Conservation (phyloP, 352 stramenopile species). For the Phytophthora boehmeriae region DNA sequence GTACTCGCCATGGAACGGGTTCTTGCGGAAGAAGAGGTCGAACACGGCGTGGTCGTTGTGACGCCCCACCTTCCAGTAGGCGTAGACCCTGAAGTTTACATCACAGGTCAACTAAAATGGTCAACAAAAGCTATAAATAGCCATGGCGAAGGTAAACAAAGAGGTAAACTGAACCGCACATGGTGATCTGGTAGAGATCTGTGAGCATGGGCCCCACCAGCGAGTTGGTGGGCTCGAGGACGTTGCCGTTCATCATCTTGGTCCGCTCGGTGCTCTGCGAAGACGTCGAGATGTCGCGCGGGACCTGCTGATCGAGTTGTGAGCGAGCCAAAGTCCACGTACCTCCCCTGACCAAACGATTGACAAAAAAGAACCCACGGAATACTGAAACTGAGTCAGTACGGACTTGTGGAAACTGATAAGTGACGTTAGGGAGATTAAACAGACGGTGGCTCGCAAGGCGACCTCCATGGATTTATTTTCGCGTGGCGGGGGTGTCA, state of each 20-base stretch:
- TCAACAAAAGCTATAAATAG: conserved; percentile 1
- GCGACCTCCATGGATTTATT: neutral
- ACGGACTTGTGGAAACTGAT: neutral
- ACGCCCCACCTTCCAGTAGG: conserved; percentile 97
- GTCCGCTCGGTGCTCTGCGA: neutral
- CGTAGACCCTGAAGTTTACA: conserved; percentile 94
- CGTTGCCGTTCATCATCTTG: conserved; percentile 40
- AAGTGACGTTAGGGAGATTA: neutral
- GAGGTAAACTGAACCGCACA: conserved; percentile 46
- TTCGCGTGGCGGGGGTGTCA: conserved; percentile 12
- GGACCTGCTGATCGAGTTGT: conserved; percentile 5
- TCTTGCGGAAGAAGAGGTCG: conserved; percentile 99
- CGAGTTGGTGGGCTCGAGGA: conserved; percentile 89
- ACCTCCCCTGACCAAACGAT: neutral
- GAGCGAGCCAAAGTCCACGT: conserved; percentile 20
- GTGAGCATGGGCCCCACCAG: conserved; percentile 96
- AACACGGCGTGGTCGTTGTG: conserved; percentile 94
- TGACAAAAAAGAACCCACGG: conserved; percentile 13
- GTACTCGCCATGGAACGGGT: conserved; percentile 98
- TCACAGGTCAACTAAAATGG: neutral
- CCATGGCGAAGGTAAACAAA: neutral
- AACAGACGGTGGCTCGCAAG: neutral
- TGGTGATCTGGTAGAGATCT: conserved; percentile 98
- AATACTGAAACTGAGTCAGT: neutral
- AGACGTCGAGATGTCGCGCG: conserved; percentile 12